These are phyloP conservation scores for Teratosphaeria pseudoeucalypti DNA, from an alignment of 2,329 filamentous ascomycete genomes.

Conservation along the genomic window DNA sequence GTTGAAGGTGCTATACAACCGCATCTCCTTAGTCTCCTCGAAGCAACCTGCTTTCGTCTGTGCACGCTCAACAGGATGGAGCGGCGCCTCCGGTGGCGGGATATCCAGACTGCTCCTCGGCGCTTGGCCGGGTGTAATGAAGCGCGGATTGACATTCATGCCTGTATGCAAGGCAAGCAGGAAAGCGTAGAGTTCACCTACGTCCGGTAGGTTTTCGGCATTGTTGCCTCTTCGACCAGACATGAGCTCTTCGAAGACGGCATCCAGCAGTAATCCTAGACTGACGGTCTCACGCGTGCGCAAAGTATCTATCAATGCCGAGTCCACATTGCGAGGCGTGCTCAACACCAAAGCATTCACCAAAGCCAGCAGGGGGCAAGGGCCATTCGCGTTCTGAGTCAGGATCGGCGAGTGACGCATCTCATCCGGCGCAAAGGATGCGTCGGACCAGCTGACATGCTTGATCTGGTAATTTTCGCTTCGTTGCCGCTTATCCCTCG, in stretches of 20 bases:
- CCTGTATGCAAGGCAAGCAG: slow-evolving; percentile 82
- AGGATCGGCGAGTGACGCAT: slow-evolving; percentile 74
- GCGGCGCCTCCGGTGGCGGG: slow-evolving; percentile 20
- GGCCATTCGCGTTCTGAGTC: slow-evolving; percentile 87
- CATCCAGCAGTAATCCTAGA: slow-evolving; percentile 72
- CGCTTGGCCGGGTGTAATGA: slow-evolving; percentile 45
- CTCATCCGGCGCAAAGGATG: slow-evolving; percentile 42
- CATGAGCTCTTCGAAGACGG: slow-evolving; percentile 87
- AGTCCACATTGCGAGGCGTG: slow-evolving; percentile 55
- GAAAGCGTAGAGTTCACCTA: slow-evolving; percentile 79
- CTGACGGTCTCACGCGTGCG: slow-evolving; percentile 78
- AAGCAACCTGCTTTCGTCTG: slow-evolving; percentile 61
- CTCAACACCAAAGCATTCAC: slow-evolving; percentile 87
- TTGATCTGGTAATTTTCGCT: slow-evolving; percentile 87
- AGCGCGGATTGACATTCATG: slow-evolving; percentile 95
- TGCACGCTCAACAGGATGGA: slow-evolving; percentile 26
- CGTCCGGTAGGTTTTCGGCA: slow-evolving; percentile 62
- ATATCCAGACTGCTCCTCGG: slow-evolving; percentile 16
- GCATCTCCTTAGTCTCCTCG: slow-evolving; percentile 77
- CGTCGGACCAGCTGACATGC: slow-evolving; percentile 75
- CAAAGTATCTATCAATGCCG: slow-evolving; percentile 67
- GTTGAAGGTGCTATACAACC: slow-evolving; percentile 79
- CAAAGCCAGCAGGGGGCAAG: slow-evolving; percentile 82
- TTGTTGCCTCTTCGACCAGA: slow-evolving; percentile 59
- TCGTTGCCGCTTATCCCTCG: slow-evolving; percentile 35